phyloP scores from a whole-genome alignment of 2,329 filamentous ascomycete species.

The Colletotrichum salicis region DNA sequence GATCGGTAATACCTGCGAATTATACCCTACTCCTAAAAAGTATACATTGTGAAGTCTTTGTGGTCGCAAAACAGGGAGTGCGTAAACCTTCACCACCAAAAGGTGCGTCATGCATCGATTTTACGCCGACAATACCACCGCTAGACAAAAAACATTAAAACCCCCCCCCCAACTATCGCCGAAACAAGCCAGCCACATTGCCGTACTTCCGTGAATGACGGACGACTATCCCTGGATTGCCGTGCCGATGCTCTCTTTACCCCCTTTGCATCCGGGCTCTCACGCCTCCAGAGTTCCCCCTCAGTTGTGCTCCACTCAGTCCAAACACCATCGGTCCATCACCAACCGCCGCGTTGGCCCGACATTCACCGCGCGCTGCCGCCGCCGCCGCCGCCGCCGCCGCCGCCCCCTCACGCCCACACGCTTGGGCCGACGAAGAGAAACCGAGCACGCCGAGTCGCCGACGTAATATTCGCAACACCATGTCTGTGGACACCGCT shows the following conservation, averaged over 20 bases:
- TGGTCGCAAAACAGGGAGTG: background rate
- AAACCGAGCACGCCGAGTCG: background rate
- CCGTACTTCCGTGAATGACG: background rate
- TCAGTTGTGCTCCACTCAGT: background rate
- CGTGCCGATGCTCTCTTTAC: constrained; percentile 23
- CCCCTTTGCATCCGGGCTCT: background rate
- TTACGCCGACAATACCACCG: background rate
- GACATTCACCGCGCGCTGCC: background rate
- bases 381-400: background rate
- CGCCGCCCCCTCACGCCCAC: background rate
- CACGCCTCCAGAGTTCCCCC: background rate
- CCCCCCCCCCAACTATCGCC: constrained; percentile 6
- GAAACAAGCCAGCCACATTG: background rate
- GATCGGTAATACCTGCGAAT: constrained; percentile 13
- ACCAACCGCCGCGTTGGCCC: background rate
- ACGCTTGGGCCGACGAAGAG: constrained; percentile 5
- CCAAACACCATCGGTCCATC: background rate
- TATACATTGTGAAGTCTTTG: background rate
- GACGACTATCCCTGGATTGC: constrained; percentile 12
- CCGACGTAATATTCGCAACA: background rate
- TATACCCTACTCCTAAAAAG: background rate
- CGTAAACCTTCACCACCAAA: constrained; percentile 15
- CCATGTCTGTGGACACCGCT: constrained; percentile 26
- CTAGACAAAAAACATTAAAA: constrained; percentile 13
- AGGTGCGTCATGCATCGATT: constrained; percentile 18